Conservation (phyloP, 345 rosid species). For the Lagerstroemia speciosa region DNA sequence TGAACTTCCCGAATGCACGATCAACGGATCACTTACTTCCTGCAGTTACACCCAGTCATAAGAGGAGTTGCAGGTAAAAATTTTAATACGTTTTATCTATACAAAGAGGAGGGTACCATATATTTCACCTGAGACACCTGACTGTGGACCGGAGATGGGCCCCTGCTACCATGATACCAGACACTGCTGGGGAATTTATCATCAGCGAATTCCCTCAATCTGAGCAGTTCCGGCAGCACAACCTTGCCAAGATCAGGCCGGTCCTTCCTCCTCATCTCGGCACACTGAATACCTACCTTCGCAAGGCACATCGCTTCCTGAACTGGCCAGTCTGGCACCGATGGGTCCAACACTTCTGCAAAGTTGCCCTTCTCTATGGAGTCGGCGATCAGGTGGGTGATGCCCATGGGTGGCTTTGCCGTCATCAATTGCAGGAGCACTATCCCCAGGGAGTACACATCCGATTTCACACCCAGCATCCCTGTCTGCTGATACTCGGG, state of each 20-base stretch:
- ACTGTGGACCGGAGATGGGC: background rate
- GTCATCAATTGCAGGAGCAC: constrained; percentile 7
- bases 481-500: constrained; percentile 11
- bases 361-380: background rate
- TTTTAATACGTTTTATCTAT: background rate
- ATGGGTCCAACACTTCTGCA: background rate
- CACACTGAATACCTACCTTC: constrained; percentile 1
- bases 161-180: background rate
- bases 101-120: background rate
- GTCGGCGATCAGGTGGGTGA: background rate
- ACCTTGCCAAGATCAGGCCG: background rate
- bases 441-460: constrained; percentile 5
- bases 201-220: background rate
- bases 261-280: constrained; percentile 5
- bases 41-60: background rate
- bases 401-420: constrained; percentile 5
- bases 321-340: constrained; percentile 4
- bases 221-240: constrained; percentile 2
- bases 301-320: constrained; percentile 4
- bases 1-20: background rate
- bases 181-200: background rate
- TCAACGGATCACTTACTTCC: background rate
- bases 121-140: background rate
- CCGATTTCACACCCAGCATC: constrained; percentile 8
- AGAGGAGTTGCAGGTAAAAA: background rate